These are phyloP conservation scores for Paxillus involutus DNA, from an alignment of 768 basidiomycete genomes.

Conservation along the genomic window DNA sequence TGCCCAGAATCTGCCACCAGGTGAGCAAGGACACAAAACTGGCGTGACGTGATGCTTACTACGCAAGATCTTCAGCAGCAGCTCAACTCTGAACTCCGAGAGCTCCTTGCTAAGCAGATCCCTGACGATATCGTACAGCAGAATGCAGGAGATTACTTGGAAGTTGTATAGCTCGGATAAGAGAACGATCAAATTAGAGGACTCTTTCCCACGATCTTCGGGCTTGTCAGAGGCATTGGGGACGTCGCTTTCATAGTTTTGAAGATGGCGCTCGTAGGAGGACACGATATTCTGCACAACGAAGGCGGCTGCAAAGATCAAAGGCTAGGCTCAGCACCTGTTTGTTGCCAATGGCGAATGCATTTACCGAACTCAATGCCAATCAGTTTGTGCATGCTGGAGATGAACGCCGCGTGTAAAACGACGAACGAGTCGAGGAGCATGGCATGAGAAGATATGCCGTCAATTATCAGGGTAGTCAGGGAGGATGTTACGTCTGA, in stretches of 20 bases:
- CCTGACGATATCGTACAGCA: slow-evolving; percentile 91
- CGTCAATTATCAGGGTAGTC: slow-evolving; percentile 72
- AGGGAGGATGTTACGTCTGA: slow-evolving; percentile 81
- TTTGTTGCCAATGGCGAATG: neutral
- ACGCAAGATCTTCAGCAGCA: slow-evolving; percentile 80
- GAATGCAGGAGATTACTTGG: slow-evolving; percentile 82
- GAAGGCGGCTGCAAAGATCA: slow-evolving; percentile 59
- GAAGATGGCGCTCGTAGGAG: slow-evolving; percentile 62
- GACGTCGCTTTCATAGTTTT: slow-evolving; percentile 24
- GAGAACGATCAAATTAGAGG: slow-evolving; percentile 83
- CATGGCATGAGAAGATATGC: slow-evolving; percentile 77
- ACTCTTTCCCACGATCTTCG: slow-evolving; percentile 73
- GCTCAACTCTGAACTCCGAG: slow-evolving; percentile 80
- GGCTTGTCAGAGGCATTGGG: slow-evolving; percentile 17
- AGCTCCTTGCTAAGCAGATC: slow-evolving; percentile 63
- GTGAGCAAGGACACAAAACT: slow-evolving; percentile 1
- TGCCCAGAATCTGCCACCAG: slow-evolving; percentile 77
- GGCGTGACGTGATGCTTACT: slow-evolving; percentile 45
- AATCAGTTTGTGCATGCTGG: slow-evolving; percentile 74
- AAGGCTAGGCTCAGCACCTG: neutral
- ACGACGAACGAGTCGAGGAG: slow-evolving; percentile 89
- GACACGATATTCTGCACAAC: slow-evolving; percentile 75
- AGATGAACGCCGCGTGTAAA: slow-evolving; percentile 82
- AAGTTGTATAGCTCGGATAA: slow-evolving; percentile 96
- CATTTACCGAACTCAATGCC: slow-evolving; percentile 88